A percentile compares a stretch with the other conserved stretches of the same genome.
These are phyloP conservation scores for Nasturtium officinale DNA, from an alignment of 345 rosid genomes.

Conservation along the genomic window DNA sequence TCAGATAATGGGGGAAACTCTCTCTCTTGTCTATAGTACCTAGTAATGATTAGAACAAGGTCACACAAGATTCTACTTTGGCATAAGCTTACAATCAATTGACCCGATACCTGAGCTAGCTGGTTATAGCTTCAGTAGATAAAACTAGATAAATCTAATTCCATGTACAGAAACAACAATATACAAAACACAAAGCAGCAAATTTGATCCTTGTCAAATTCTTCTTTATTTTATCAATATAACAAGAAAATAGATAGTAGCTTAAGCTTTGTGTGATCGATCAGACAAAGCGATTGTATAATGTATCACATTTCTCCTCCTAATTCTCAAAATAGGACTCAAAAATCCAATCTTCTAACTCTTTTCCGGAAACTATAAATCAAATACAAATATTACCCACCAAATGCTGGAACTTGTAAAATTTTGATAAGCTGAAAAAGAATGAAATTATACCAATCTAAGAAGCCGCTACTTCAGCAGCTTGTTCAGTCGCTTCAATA, in stretches of 20 bases:
- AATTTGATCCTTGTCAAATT: slow-evolving; percentile 1
- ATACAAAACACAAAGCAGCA: slow-evolving; percentile 5
- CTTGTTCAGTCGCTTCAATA: slow-evolving; percentile 49
- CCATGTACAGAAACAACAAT: slow-evolving; percentile 5
- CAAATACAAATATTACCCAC: not conserved
- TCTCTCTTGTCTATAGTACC: not conserved
- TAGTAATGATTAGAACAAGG: not conserved
- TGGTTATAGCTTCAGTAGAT: too few relatives aligned
- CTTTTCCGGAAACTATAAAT: slow-evolving; percentile 13
- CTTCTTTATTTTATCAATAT: slow-evolving; percentile 28
- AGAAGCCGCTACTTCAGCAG: slow-evolving; percentile 35
- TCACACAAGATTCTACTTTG: slow-evolving; percentile 6
- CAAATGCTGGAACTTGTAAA: slow-evolving; percentile 16
- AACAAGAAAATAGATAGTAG: slow-evolving; percentile 31
- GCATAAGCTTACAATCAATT: not conserved
- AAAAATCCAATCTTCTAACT: slow-evolving; percentile 23
- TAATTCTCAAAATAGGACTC: slow-evolving; percentile 15
- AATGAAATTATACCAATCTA: slow-evolving; percentile 33
- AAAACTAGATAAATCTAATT: not conserved
- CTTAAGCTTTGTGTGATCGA: slow-evolving; percentile 27
- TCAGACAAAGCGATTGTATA: slow-evolving; percentile 34
- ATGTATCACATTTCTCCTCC: slow-evolving; percentile 24
- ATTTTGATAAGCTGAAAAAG: slow-evolving; percentile 14
- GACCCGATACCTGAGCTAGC: not conserved
- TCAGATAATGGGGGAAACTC: slow-evolving; percentile 6